These are phyloP conservation scores for Purpureocillium takamizusanense DNA, from an alignment of 2,329 filamentous ascomycete species.

Conservation along the genomic window DNA sequence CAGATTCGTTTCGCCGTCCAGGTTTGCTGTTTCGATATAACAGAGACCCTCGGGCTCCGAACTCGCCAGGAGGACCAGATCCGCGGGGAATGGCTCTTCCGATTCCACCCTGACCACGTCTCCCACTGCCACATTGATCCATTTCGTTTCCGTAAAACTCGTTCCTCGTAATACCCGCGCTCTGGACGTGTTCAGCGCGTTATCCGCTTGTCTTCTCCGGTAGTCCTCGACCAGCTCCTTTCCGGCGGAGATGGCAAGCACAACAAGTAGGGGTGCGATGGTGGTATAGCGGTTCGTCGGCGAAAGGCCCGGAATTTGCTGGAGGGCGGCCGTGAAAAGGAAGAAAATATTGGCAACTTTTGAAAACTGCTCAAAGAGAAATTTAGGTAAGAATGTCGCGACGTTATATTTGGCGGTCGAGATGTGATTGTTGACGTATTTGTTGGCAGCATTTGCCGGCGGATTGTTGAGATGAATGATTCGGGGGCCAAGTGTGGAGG, in stretches of 20 bases:
- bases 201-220: slow-evolving; percentile 79
- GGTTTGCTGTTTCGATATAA: slow-evolving; percentile 96
- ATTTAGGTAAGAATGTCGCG: slow-evolving; percentile 89
- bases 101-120: slow-evolving; percentile 91
- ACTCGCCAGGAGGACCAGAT: slow-evolving; percentile 83
- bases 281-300: slow-evolving; percentile 95
- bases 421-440: slow-evolving; percentile 93
- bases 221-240: slow-evolving; percentile 95
- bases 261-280: slow-evolving; percentile 84
- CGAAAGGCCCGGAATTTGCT: slow-evolving; percentile 91
- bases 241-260: slow-evolving; percentile 86
- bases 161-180: slow-evolving; percentile 77
- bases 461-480: slow-evolving; percentile 96
- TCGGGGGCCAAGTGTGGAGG: slow-evolving; percentile 81
- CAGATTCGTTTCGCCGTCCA: slow-evolving; percentile 95
- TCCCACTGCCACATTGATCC: slow-evolving; percentile 88
- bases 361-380: slow-evolving; percentile 95
- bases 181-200: slow-evolving; percentile 77
- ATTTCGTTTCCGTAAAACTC: slow-evolving; percentile 76
- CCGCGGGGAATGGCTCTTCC: slow-evolving; percentile 89
- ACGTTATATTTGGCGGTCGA: slow-evolving; percentile 97
- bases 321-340: slow-evolving; percentile 88
- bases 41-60: slow-evolving; percentile 96
- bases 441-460: slow-evolving; percentile 79
- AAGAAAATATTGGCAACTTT: slow-evolving; percentile 99